These are phyloP conservation scores for Nothopassalora personata DNA, from an alignment of 2,329 filamentous ascomycete genomes.

Conservation along the genomic window DNA sequence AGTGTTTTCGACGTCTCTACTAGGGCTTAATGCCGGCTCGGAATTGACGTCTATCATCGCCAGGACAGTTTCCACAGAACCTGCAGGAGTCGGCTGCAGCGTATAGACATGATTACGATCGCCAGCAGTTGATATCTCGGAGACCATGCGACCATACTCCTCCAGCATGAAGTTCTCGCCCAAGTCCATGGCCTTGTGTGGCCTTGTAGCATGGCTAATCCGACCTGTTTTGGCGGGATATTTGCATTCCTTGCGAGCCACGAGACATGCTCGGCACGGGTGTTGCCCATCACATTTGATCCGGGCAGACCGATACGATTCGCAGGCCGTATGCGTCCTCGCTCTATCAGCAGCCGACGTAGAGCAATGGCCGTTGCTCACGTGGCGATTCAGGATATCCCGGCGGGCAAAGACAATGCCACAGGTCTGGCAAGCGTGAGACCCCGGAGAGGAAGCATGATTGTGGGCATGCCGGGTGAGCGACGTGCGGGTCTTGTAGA, in stretches of 20 bases:
- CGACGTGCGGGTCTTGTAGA: constrained; percentile 15
- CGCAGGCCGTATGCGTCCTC: constrained; percentile 17
- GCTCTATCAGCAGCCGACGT: constrained; percentile 3
- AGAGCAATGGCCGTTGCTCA: constrained; percentile 12
- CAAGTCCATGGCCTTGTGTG: not conserved
- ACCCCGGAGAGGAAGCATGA: constrained; percentile 7
- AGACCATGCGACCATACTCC: not conserved
- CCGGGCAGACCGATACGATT: constrained; percentile 11
- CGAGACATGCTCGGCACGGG: constrained; percentile 12
- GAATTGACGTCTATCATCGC: not conserved
- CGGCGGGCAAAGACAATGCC: constrained; percentile 14
- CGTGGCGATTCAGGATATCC: constrained; percentile 15
- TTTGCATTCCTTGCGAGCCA: constrained; percentile 8
- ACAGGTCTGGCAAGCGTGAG: constrained; percentile 14
- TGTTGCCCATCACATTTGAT: constrained; percentile 16
- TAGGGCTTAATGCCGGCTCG: not conserved
- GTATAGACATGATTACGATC: not conserved
- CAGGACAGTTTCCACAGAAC: not conserved
- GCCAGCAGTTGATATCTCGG: not conserved
- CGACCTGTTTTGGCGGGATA: constrained; percentile 12
- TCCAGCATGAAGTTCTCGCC: not conserved
- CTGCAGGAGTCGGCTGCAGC: not conserved
- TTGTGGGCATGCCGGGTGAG: constrained; percentile 18
- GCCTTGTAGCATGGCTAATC: constrained; percentile 12
- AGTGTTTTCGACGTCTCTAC: constrained; percentile 1